Conservation (phyloP, 768 basidiomycete genomes). For the Rhodotorula toruloides region DNA sequence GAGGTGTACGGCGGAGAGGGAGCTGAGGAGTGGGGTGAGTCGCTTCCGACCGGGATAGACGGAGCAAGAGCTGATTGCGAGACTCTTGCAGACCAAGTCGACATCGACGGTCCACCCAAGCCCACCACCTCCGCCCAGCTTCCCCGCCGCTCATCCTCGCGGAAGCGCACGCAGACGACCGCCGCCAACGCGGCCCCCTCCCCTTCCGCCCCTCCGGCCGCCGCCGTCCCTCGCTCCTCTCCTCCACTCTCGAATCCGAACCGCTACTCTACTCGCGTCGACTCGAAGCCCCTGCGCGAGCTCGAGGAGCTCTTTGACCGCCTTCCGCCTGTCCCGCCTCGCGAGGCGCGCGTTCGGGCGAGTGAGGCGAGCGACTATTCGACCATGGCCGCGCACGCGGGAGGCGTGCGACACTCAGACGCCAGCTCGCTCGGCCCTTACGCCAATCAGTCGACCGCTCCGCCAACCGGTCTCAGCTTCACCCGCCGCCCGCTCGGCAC, state of each 20-base stretch:
- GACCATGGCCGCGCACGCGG: neutral
- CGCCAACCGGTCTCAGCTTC: neutral
- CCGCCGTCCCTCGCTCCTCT: neutral
- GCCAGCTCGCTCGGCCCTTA: neutral
- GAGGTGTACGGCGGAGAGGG: constrained; percentile 27
- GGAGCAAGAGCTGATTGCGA: too few relatives aligned
- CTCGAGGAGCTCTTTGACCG: constrained; percentile 25
- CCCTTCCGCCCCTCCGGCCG: neutral
- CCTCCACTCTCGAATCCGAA: neutral
- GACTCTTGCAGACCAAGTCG: neutral
- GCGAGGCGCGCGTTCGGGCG: neutral
- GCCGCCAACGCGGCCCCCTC: neutral
- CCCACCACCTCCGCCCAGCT: neutral
- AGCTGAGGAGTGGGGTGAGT: neutral
- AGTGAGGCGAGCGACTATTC: constrained; percentile 16
- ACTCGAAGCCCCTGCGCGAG: constrained; percentile 33
- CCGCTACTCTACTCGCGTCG: constrained; percentile 25
- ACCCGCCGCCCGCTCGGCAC: neutral
- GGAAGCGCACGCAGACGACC: neutral
- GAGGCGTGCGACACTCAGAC: constrained; percentile 1
- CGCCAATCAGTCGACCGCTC: neutral
- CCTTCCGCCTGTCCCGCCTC: constrained; percentile 12
- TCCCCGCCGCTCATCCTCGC: neutral
- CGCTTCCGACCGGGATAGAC: too few relatives aligned
- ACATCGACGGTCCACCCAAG: neutral